Evolutionary conservation across 148 eudicot genomes (phyloP), one percentile per base, ranked within the genome.

Genomic region (Camellia japonica): DNA sequence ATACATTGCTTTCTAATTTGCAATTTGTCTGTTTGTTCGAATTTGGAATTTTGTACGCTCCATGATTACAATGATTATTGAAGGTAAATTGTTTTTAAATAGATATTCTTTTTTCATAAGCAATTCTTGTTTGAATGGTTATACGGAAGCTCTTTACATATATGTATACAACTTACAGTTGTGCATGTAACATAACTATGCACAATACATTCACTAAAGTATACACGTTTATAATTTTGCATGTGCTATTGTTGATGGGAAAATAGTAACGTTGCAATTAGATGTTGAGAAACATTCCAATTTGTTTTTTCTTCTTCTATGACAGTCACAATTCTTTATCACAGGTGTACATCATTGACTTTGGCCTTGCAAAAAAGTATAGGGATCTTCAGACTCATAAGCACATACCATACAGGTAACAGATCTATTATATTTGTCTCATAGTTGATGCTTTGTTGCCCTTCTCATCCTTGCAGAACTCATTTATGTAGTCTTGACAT

Each of bases 311-410:
- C 20, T 49, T 2, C 44, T 2, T 12, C 15, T 71, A 4, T 72
- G 4, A 72, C 42, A 19, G 19, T 30, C 60, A 54, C 19, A 23
- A 56, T 56, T 73, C 46, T 73, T 76, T 75, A 7, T 80, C 13
- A 52, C 72, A 84, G 86, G 83, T 78, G 14, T 84, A 81, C 71
- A 61, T 63, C 60, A 84, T 84, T 55, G 86, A 84, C 59, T 84
- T 63, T 78, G 86, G 86, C 51, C 86, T 84, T 67, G 86, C 86
- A 73, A 84, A 84, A 71, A 84, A 84, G 76, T 84, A 84, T 43
- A 76, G 83, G 80, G 86, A 84, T 80, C 83, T 83, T 77, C 83
- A 84, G n/a, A 84, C 80, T 61, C 85, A 79, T 79, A 83, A 80
- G 79, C 85, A 83, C 65, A 79, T 83, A 83, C 82, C 86, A 70